Evolutionary conservation across 805 yeast genomes (phyloP).

Genomic region (Kluyveromyces siamensis): DNA sequence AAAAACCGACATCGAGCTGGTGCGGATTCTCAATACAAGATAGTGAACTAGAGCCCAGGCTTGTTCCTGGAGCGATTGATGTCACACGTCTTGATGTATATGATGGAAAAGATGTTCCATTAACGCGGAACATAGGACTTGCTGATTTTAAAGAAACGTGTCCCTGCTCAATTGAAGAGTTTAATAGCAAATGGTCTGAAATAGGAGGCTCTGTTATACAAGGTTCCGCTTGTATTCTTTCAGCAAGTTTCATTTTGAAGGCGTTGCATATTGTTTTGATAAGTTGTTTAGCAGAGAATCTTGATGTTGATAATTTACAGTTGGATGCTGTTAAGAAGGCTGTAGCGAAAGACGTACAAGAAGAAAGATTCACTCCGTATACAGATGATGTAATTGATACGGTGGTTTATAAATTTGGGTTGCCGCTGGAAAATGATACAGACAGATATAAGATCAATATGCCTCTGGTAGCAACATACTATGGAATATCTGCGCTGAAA

Average conservation of each 20-base stretch:
- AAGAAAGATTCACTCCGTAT: conserved; percentile 23
- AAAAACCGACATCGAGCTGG: conserved; percentile 27
- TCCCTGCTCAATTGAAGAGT: conserved; percentile 49
- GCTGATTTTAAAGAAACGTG: conserved; percentile 34
- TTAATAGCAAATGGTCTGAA: conserved; percentile 41
- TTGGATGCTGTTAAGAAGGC: conserved; percentile 24
- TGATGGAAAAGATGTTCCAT: conserved; percentile 22
- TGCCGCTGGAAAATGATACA: conserved; percentile 11
- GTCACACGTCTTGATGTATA: conserved; percentile 30
- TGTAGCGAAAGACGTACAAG: conserved; percentile 24
- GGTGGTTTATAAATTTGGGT: conserved; percentile 39
- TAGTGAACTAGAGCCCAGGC: conserved; percentile 31
- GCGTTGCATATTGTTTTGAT: conserved; percentile 30
- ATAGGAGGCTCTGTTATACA: conserved; percentile 48
- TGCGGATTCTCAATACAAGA: conserved; percentile 20
- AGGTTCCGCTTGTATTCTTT: conserved; percentile 33
- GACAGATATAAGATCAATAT: conserved; percentile 34
- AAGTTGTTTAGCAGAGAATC: conserved; percentile 31
- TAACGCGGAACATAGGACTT: conserved; percentile 15
- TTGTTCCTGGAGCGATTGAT: conserved; percentile 27
- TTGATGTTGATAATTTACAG: conserved; percentile 23
- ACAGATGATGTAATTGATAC: conserved; percentile 40
- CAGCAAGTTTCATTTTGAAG: conserved; percentile 27
- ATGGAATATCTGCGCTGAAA: conserved; percentile 47
- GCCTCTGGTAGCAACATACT: conserved; percentile 44